Evolutionary conservation across 1,284 basidiomycete species (phyloP), one percentile per base, ranked within the genome.

Genomic region (Trametes pubescens): DNA sequence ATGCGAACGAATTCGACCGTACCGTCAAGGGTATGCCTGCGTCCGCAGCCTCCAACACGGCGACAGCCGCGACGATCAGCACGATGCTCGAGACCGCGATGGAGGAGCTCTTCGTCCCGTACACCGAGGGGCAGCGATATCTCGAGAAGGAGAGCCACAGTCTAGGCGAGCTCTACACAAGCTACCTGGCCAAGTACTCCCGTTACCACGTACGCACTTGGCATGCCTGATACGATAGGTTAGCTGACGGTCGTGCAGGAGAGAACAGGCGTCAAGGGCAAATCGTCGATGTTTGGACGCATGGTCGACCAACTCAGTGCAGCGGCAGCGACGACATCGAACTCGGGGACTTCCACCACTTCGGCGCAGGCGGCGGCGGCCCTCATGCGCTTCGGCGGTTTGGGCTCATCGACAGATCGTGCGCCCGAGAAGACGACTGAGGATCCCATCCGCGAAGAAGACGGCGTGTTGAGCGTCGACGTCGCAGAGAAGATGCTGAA

Each of bases 31-130:
- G 81, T 24, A 73, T 82, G 11, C 75, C 84, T 18, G 74, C 82
- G 3, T 74, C 81, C 32, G 75, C 77, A 6, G 67, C 70, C 0
- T 47, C 75, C 3, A 71, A 78, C 13, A 73, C 82, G 1, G 75
- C 82, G 5, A 81, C 84, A 9, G 82, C 87, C 18, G 79, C 84
- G n/a, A 81, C 86, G 5, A 82, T 98, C 21, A 88, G 89, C 32
- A 84, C 87, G 0, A 96, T 99, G 93, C 83, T 99, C 14, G 98
- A 99, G 76, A 91, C 90, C 35, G 92, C 95, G 0, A 91, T 99
- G 85, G 98, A 99, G 69, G 98, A 99, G 75, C 86, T 99, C 18
- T 99, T 99, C 70, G 89, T 96, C 26, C 94, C 95, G 2, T 99
- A 98, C 76, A 92, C 92, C 6, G 96, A 98, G 77, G 95, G 94